phyloP scores from a whole-genome alignment of 768 basidiomycete genomes.

The Termitomyces sp. region DNA sequence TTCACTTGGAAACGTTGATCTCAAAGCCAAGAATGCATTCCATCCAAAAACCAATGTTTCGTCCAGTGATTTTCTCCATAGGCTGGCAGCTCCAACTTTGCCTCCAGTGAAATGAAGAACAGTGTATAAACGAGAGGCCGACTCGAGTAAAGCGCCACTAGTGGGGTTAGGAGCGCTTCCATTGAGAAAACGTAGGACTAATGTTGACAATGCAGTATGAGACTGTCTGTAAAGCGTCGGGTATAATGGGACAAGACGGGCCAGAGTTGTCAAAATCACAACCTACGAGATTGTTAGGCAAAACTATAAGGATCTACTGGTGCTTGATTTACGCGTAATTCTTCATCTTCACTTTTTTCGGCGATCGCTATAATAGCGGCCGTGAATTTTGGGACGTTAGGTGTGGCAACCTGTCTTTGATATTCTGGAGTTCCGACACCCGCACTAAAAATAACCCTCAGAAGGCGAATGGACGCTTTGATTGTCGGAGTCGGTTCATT shows the following conservation, averaged over 20 bases:
- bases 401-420: slow-evolving; percentile 70
- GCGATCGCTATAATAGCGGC: slow-evolving; percentile 48
- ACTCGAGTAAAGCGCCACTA: slow-evolving; percentile 30
- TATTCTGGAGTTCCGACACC: slow-evolving; percentile 68
- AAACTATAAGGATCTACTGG: neutral
- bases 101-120: slow-evolving; percentile 69
- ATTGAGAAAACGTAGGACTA: slow-evolving; percentile 52
- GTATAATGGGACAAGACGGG: slow-evolving; percentile 55
- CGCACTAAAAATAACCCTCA: slow-evolving; percentile 54
- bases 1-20: slow-evolving; percentile 51
- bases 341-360: slow-evolving; percentile 43
- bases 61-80: slow-evolving; percentile 76
- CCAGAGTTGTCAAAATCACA: slow-evolving; percentile 41
- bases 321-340: slow-evolving; percentile 44
- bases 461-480: slow-evolving; percentile 61
- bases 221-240: slow-evolving; percentile 60
- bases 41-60: slow-evolving; percentile 63
- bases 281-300: slow-evolving; percentile 24
- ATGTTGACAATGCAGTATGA: slow-evolving; percentile 41
- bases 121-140: slow-evolving; percentile 55
- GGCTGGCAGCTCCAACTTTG: slow-evolving; percentile 63
- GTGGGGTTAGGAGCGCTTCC: slow-evolving; percentile 43
- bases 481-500: slow-evolving; percentile 54
- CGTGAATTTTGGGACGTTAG: slow-evolving; percentile 70
- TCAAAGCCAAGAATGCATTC: slow-evolving; percentile 50